phyloP scores from a whole-genome alignment of 2,329 filamentous ascomycete species.

The Botrytis porri region DNA sequence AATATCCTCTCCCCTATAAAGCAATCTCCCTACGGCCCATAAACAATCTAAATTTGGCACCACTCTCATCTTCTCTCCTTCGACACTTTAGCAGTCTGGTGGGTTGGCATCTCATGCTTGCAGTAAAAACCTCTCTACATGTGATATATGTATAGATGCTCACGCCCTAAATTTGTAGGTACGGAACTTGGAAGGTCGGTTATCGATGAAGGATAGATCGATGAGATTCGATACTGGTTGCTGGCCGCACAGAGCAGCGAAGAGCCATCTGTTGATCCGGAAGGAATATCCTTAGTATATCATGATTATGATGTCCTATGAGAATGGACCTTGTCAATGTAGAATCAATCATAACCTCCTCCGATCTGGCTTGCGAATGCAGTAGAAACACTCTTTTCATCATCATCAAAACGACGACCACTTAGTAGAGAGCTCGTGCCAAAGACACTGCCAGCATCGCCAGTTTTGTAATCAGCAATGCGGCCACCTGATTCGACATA shows the following conservation, averaged over 20 bases:
- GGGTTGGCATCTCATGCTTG: slow-evolving; percentile 8
- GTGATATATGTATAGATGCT: slow-evolving; percentile 10
- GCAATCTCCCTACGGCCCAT: slow-evolving; percentile 12
- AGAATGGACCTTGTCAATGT: slow-evolving; percentile 12
- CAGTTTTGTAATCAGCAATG: slow-evolving; percentile 51
- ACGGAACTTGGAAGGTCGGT: slow-evolving; percentile 9
- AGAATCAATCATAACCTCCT: slow-evolving; percentile 40
- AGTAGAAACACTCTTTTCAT: slow-evolving; percentile 93
- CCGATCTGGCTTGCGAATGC: slow-evolving; percentile 95
- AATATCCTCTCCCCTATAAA: slow-evolving; percentile 8
- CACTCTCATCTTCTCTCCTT: slow-evolving; percentile 13
- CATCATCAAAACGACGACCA: slow-evolving; percentile 67
- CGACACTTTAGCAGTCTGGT: slow-evolving; percentile 8
- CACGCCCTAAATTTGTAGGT: background rate
- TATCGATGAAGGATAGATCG: slow-evolving; percentile 20
- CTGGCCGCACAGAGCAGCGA: slow-evolving; percentile 15
- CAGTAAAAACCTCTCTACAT: slow-evolving; percentile 13
- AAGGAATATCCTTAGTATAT: slow-evolving; percentile 14
- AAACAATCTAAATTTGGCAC: slow-evolving; percentile 17
- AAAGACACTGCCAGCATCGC: slow-evolving; percentile 63
- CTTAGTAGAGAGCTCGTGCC: slow-evolving; percentile 53
- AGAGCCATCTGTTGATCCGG: slow-evolving; percentile 21
- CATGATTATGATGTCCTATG: slow-evolving; percentile 13
- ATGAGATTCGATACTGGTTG: slow-evolving; percentile 21
- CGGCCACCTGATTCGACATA: slow-evolving; percentile 86